Evolutionary conservation across 192 early-diverging fungal genomes (phyloP).

Genomic region (Rhizoclosmatium globosum): DNA sequence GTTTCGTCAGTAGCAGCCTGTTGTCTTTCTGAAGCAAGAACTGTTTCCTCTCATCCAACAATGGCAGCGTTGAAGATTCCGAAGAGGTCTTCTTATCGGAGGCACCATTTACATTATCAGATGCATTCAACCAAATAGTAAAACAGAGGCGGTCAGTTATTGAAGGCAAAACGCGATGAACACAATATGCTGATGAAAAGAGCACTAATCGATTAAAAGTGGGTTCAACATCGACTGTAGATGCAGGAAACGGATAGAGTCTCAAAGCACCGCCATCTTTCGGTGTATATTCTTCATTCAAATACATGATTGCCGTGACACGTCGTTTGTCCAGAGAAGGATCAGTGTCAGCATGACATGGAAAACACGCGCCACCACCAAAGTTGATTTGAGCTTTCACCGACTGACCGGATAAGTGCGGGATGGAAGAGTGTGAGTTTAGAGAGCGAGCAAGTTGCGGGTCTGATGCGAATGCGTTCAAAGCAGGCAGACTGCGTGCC

Average conservation of each 20-base stretch:
- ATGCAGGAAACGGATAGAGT: constrained; percentile 13
- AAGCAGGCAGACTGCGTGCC: neutral
- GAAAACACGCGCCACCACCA: constrained; percentile 13
- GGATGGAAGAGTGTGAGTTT: neutral
- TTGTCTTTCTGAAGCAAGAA: neutral
- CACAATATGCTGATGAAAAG: neutral
- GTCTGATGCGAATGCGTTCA: constrained; percentile 10
- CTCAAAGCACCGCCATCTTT: constrained; percentile 11
- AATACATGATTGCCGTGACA: constrained; percentile 12
- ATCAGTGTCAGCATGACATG: constrained; percentile 3
- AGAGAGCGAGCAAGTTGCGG: neutral
- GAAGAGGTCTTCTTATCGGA: neutral
- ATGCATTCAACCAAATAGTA: constrained; percentile 19
- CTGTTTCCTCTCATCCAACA: neutral
- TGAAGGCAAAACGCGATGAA: constrained; percentile 23
- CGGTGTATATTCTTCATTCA: constrained; percentile 1
- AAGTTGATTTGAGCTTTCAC: constrained; percentile 31
- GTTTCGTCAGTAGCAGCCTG: neutral
- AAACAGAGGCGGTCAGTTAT: constrained; percentile 13
- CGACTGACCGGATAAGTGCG: neutral
- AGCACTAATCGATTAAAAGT: constrained; percentile 12
- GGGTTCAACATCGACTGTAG: neutral
- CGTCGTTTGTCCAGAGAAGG: neutral
- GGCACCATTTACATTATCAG: too few species aligned
- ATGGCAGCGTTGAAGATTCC: neutral